Conservation (phyloP, 345 rosid species). For the Bruguiera sexangula region DNA sequence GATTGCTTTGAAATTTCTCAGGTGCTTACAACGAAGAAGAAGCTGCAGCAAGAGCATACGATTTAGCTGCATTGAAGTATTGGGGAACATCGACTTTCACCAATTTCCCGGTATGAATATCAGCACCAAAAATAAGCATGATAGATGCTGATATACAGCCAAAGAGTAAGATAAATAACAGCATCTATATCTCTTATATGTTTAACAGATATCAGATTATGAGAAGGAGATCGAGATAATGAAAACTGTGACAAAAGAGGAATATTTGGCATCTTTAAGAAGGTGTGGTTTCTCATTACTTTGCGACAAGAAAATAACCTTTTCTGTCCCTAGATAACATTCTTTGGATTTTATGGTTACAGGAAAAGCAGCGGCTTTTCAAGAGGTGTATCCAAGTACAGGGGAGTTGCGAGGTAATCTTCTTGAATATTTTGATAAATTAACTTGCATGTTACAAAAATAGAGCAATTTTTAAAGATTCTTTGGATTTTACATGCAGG, state of each 20-base stretch:
- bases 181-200: not conserved
- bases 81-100: conserved; percentile 65
- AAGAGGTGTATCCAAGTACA: conserved; percentile 63
- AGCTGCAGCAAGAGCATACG: conserved; percentile 71
- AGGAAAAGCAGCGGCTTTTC: conserved; percentile 76
- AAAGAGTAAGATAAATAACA: not conserved
- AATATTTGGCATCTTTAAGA: conserved; percentile 59
- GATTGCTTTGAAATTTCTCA: conserved; percentile 13
- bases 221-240: conserved; percentile 54
- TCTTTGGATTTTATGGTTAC: conserved; percentile 4
- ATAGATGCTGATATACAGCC: too few species aligned
- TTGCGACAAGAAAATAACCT: not conserved
- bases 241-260: conserved; percentile 60
- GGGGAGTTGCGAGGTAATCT: conserved; percentile 65
- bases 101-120: conserved; percentile 46
- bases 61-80: conserved; percentile 63
- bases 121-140: too few species aligned
- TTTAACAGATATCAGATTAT: conserved; percentile 48
- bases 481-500: conserved; percentile 29
- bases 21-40: conserved; percentile 76
- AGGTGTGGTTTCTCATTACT: conserved; percentile 32
- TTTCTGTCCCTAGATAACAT: not conserved
- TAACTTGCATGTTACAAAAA: not conserved
- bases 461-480: not conserved
- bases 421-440: conserved; percentile 6